Evolutionary conservation across 805 yeast genomes (phyloP), one percentile per base, ranked within the genome.

Genomic region (Nakazawaea peltata): DNA sequence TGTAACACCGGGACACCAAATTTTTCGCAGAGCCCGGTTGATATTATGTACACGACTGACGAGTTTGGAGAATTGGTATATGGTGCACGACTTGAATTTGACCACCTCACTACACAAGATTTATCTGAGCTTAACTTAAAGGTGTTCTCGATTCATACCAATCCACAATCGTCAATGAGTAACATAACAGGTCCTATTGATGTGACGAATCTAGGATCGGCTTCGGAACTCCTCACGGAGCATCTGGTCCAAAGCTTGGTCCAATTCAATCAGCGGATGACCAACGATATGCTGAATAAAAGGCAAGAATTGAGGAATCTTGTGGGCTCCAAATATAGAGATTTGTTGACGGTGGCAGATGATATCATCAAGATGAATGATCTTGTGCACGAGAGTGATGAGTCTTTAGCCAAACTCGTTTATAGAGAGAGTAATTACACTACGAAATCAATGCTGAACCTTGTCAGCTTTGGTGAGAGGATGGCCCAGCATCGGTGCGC

Each of bases 241-340:
- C 48, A 53, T 34, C 41, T 61, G 3, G 47, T 58, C 12, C 48
- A 47, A 28, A 55, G 55, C 21, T 37, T 59, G 35, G 44, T 49
- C 18, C 39, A 40, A 15, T 26, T 56, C 14, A 48, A 49, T 24
- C 31, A 27, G 13, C 42, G 41, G 26, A 36, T 56, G 13, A 32
- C 37, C 3, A 39, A 35, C 12, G 54, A 53, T 30, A 48, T 53
- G 2, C 33, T 32, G 22, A 19, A 17, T 4, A 52, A 50, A 30
- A 46, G 45, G 28, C 33, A 40, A 12, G 54, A 54, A 30, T 46
- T 59, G 26, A 43, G 60, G 19, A 30, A 45, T 9, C 36, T 58
- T 21, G 63, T 59, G 22, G 61, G 61, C 10, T 41, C 34, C 29
- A 59, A 57, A 36, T 59, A 59, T 32, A 42, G 63, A 33, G 63